Evolutionary conservation across 768 basidiomycete species (phyloP).

Genomic region (Coprinellus aureogranulatus): DNA sequence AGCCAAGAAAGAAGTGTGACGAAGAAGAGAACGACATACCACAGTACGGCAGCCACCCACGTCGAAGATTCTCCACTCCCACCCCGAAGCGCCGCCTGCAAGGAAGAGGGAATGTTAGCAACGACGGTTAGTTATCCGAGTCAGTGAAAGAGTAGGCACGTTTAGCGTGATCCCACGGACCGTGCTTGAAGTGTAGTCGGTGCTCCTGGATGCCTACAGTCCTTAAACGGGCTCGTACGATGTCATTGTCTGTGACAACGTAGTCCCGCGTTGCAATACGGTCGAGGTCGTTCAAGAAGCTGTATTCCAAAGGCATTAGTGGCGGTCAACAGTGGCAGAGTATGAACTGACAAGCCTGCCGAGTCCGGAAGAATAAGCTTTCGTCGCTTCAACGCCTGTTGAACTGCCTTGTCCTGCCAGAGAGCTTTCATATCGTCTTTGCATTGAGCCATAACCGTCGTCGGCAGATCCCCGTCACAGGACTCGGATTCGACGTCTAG

Average conservation of each 20-base stretch:
- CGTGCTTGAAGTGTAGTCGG: constrained; percentile 44
- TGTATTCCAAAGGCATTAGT: constrained; percentile 21
- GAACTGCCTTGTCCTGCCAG: constrained; percentile 59
- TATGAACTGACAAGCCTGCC: constrained; percentile 58
- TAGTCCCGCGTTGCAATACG: constrained; percentile 63
- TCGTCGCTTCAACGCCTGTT: constrained; percentile 44
- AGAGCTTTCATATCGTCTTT: constrained; percentile 62
- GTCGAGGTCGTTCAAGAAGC: constrained; percentile 67
- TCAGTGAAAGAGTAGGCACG: constrained; percentile 13
- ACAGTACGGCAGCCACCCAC: constrained; percentile 72
- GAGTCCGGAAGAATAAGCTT: constrained; percentile 57
- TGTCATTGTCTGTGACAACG: constrained; percentile 67
- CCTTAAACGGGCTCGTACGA: constrained; percentile 66
- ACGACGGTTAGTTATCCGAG: not conserved
- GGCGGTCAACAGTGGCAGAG: not conserved
- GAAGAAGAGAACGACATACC: constrained; percentile 34
- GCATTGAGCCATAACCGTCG: constrained; percentile 55
- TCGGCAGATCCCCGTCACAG: constrained; percentile 30
- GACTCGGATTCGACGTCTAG: not conserved
- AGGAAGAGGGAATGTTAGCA: not conserved
- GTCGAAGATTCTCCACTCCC: constrained; percentile 74
- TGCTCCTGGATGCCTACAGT: constrained; percentile 75
- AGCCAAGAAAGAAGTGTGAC: not conserved
- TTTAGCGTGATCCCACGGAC: constrained; percentile 37
- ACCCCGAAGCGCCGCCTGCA: constrained; percentile 33